A percentile compares a stretch with the other conserved stretches of the same genome.
Evolutionary conservation across 129 eudicot species (phyloP).

Genomic region (Artemisia tridentata): DNA sequence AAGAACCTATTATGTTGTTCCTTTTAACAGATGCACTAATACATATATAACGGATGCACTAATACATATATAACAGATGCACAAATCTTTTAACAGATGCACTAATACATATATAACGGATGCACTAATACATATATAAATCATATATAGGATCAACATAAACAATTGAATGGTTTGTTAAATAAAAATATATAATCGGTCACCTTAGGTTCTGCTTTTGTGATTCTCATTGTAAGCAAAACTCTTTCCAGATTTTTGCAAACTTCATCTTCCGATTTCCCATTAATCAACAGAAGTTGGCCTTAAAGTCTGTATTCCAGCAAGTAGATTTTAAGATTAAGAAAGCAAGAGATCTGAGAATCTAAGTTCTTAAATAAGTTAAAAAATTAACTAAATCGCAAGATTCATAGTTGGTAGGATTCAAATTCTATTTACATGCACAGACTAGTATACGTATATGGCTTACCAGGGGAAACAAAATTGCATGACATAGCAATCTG

Average conservation of each 20-base stretch:
- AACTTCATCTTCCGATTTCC: slow-evolving; percentile 94
- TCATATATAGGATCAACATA: no score
- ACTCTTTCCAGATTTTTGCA: slow-evolving; percentile 87
- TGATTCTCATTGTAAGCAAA: slow-evolving; percentile 86
- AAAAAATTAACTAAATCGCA: slow-evolving; percentile 1
- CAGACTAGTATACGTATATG: not conserved
- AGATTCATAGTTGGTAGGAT: slow-evolving; percentile 12
- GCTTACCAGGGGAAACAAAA: slow-evolving; percentile 86
- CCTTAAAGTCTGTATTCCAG: slow-evolving; percentile 87
- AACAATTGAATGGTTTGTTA: slow-evolving; percentile 4
- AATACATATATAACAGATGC: no score
- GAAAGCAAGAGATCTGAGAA: slow-evolving; percentile 6
- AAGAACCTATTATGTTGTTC: no score
- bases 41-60: no score
- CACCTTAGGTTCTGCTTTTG: slow-evolving; percentile 92
- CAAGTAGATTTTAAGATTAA: slow-evolving; percentile 21
- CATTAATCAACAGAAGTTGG: slow-evolving; percentile 80
- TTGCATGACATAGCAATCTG: no score
- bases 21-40: no score
- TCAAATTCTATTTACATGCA: not conserved
- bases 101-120: no score
- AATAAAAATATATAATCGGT: slow-evolving; percentile 1
- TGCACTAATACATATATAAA: no score
- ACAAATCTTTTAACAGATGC: no score
- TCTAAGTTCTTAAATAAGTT: not conserved